Base-by-base conservation (phyloP, 257 asterid species). In the Voacanga thouarsii region DNA sequence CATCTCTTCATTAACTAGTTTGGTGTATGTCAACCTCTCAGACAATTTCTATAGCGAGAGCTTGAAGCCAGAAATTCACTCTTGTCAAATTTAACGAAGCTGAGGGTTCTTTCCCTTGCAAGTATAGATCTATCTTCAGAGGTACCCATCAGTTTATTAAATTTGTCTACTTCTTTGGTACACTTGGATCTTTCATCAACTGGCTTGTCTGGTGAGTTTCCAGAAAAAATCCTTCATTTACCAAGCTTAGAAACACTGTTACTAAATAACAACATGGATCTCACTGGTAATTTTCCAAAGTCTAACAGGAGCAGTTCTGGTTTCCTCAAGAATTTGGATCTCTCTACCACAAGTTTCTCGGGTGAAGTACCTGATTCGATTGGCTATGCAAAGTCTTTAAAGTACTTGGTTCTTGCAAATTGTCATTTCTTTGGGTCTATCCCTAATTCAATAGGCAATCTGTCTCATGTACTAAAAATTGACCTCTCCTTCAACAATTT, bases 321-420 rank as follows among this genome's bases (percentile, higher is more conserved):
- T 57, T 59, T 59, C 16, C 65, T 59, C 14, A 59, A 59, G 16
- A 59, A n/a, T 12, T 59, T 59, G 65, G 65, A 59, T n/a, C 65
- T 59, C 16, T 59, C 37, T 4, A 0, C 6, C 3, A 59, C 65
- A 6, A 9, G 15, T 59, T 59, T 59, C 65, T n/a, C 65, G 3
- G 65, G 65, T 10, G 65, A 1, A 59, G 30, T 59, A 9, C 65
- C 65, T 7, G 30, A 59, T n/a, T 59, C 65, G 9, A n/a, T 59
- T n/a, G 65, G 65, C 65, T n/a, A n/a, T 59, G 65, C 33, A n/a
- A 59, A 59, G 14, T 59, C 65, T 59, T 59, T 59, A 26, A 59
- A n/a, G 8, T 59, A 23, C 33, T n/a, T 59, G 33, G 6, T 8
- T 59, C 65, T 59, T 59, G 28, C 65, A n/a, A 1, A 10, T n/a